Percentiles rank a stretch among this genome's conserved stretches.
phyloP scores from a whole-genome alignment of 495 filamentous ascomycete species.

The Daldinia grandis region DNA sequence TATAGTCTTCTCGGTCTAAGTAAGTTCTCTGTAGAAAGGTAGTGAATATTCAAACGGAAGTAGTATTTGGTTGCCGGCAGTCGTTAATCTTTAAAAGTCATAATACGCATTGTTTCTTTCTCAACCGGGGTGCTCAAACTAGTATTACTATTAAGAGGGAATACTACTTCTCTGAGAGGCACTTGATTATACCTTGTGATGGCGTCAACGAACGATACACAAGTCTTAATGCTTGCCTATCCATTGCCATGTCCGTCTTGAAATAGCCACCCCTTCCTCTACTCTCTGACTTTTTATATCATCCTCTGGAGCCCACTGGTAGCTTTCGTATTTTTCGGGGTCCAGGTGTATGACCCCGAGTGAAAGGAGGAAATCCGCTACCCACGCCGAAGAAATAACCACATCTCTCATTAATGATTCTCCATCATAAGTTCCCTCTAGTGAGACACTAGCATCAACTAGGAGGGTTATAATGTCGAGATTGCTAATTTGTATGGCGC shows the following conservation, averaged over 20 bases:
- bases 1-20: background rate
- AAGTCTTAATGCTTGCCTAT: background rate
- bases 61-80: background rate
- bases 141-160: too few species aligned
- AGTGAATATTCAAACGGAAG: background rate
- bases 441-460: constrained; percentile 1
- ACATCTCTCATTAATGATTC: background rate
- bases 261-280: too few species aligned
- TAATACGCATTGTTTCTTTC: background rate
- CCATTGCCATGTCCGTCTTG: background rate
- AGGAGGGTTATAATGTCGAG: background rate
- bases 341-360: background rate
- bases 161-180: background rate
- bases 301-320: background rate
- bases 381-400: background rate
- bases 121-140: background rate
- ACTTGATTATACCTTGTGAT: background rate
- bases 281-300: too few species aligned
- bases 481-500: background rate
- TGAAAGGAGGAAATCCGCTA: background rate
- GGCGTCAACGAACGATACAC: background rate
- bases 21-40: background rate
- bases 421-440: background rate
- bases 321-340: background rate
- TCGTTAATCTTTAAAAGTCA: too few species aligned